A percentile compares a stretch with the other conserved stretches of the same genome.
Evolutionary conservation across 805 yeast genomes (phyloP).

Genomic region (Candida insectorum): DNA sequence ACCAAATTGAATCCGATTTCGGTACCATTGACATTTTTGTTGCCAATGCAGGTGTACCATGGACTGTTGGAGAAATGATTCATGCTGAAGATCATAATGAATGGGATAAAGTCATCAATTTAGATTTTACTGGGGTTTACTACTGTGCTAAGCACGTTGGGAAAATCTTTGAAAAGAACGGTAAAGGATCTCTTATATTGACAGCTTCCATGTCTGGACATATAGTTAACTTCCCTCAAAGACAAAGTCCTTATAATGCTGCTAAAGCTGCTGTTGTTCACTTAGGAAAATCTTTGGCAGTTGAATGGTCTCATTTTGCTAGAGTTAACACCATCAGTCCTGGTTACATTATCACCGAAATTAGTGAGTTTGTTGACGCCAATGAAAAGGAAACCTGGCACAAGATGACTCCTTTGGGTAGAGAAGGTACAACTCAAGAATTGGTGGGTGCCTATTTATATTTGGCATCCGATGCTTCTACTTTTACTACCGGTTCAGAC

Average conservation of each 20-base stretch:
- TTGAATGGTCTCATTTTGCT: slow-evolving; percentile 47
- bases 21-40: slow-evolving; percentile 81
- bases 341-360: slow-evolving; percentile 41
- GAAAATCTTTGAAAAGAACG: slow-evolving; percentile 34
- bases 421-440: slow-evolving; percentile 42
- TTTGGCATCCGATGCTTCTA: slow-evolving; percentile 43
- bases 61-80: slow-evolving; percentile 60
- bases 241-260: slow-evolving; percentile 46
- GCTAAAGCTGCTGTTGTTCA: slow-evolving; percentile 45
- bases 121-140: slow-evolving; percentile 41
- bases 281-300: slow-evolving; percentile 41
- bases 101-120: slow-evolving; percentile 36
- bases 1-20: slow-evolving; percentile 59
- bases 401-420: slow-evolving; percentile 42
- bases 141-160: slow-evolving; percentile 44
- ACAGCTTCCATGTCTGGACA: slow-evolving; percentile 49
- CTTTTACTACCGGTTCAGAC: slow-evolving; percentile 45
- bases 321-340: slow-evolving; percentile 43
- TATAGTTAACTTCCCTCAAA: slow-evolving; percentile 44
- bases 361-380: slow-evolving; percentile 32
- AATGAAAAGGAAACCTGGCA: slow-evolving; percentile 37
- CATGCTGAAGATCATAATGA: slow-evolving; percentile 32
- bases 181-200: slow-evolving; percentile 41
- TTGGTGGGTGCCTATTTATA: slow-evolving; percentile 46
- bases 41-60: slow-evolving; percentile 87